phyloP scores from a whole-genome alignment of 176 grass and related monocot species.

The Oryza brachyantha region DNA sequence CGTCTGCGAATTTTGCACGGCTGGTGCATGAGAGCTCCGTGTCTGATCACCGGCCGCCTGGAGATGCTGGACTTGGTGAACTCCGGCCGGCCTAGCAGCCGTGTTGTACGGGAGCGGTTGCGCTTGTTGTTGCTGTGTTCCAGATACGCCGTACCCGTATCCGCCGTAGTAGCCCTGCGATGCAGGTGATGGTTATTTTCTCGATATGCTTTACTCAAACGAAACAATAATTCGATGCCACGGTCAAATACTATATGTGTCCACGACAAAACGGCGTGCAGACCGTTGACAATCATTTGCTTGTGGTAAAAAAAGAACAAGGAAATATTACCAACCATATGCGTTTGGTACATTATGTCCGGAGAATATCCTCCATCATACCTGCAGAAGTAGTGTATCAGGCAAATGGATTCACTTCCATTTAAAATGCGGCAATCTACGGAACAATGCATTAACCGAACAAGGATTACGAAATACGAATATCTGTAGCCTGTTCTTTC shows the following conservation, averaged over 20 bases:
- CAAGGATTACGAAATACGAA: not conserved
- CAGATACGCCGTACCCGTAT: not conserved
- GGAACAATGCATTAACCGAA: not conserved
- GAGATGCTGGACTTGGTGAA: not conserved
- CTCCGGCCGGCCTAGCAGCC: not conserved
- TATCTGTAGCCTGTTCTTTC: not conserved
- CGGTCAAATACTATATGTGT: not conserved
- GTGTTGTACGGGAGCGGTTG: not conserved
- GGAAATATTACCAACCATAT: constrained; percentile 35
- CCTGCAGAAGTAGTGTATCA: constrained; percentile 19
- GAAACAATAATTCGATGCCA: not conserved
- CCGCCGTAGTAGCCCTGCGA: not conserved
- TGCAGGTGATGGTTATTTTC: not conserved
- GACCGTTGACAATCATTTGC: not conserved
- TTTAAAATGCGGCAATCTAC: not conserved
- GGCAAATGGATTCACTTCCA: not conserved
- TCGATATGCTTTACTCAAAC: not conserved
- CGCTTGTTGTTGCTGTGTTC: not conserved
- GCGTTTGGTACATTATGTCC: constrained; percentile 51
- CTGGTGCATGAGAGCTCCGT: not conserved
- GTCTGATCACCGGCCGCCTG: not conserved
- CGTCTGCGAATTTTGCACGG: not conserved
- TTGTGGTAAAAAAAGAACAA: not conserved
- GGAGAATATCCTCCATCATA: constrained; percentile 44
- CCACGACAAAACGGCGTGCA: not conserved